Evolutionary conservation across 2,329 filamentous ascomycete species (phyloP).

Genomic region (Penicillium polonicum): DNA sequence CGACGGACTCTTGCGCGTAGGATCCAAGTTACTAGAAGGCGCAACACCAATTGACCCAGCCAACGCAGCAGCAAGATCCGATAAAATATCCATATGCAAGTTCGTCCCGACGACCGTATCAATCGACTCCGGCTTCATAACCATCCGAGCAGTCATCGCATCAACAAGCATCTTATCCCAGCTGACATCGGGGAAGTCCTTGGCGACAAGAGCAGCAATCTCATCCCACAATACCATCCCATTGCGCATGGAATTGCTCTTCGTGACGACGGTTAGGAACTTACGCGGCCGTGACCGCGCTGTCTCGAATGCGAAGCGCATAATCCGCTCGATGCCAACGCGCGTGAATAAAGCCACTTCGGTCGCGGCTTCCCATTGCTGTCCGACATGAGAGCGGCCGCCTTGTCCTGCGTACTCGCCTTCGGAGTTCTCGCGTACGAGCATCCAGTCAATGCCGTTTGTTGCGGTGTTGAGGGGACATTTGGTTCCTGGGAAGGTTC

Average conservation of each 20-base stretch:
- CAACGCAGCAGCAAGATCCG: conserved; percentile 66
- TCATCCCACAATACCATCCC: conserved; percentile 60
- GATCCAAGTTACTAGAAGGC: conserved; percentile 66
- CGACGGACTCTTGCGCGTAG: conserved; percentile 58
- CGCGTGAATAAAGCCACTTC: conserved; percentile 56
- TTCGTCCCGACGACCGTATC: conserved; percentile 58
- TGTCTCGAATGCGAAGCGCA: conserved; percentile 55
- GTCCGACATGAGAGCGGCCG: conserved; percentile 51
- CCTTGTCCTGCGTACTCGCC: conserved; percentile 58
- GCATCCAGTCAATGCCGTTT: conserved; percentile 56
- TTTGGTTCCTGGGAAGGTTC: conserved; percentile 49
- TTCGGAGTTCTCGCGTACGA: conserved; percentile 57
- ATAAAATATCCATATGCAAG: conserved; percentile 63
- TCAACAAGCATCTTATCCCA: conserved; percentile 59
- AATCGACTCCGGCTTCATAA: conserved; percentile 49
- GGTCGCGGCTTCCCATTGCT: conserved; percentile 53
- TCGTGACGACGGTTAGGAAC: conserved; percentile 55
- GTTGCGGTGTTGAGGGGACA: conserved; percentile 50
- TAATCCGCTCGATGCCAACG: conserved; percentile 51
- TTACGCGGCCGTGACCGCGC: conserved; percentile 50
- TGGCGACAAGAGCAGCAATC: conserved; percentile 48
- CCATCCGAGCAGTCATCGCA: conserved; percentile 58
- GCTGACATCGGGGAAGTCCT: conserved; percentile 52
- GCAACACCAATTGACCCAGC: conserved; percentile 70
- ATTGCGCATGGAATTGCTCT: conserved; percentile 56